Conservation (phyloP, 2,329 filamentous ascomycete species). For the Scedosporium dehoogii region DNA sequence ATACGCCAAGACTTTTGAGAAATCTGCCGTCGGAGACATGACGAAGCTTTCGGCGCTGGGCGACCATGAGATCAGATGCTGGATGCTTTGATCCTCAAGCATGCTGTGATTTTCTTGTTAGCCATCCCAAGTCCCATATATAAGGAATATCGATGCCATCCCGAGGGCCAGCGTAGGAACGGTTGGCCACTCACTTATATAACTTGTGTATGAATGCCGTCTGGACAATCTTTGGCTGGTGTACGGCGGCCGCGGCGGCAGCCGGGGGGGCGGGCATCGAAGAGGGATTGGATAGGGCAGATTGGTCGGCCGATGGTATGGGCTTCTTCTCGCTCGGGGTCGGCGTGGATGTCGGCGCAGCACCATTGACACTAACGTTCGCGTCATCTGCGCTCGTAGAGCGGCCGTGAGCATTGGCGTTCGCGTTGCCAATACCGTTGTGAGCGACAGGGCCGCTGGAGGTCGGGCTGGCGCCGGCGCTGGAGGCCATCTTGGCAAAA, state of each 20-base stretch:
- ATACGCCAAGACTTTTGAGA: conserved; percentile 95
- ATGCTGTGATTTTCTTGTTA: conserved; percentile 52
- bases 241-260: conserved; percentile 62
- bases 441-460: conserved; percentile 18
- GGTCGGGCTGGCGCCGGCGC: background rate
- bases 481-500: conserved; percentile 15
- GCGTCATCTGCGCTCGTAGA: background rate
- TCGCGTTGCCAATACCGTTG: conserved; percentile 33
- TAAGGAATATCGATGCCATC: background rate
- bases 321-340: conserved; percentile 19
- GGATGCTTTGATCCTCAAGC: conserved; percentile 87
- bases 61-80: conserved; percentile 96
- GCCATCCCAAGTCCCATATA: conserved; percentile 7
- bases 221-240: conserved; percentile 95
- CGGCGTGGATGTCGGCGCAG: conserved; percentile 9
- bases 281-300: conserved; percentile 18
- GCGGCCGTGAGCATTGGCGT: conserved; percentile 28
- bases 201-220: conserved; percentile 98
- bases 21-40: conserved; percentile 95
- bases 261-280: conserved; percentile 41
- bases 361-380: conserved; percentile 14
- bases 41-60: conserved; percentile 92
- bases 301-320: conserved; percentile 6
- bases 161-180: background rate
- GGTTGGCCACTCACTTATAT: conserved; percentile 59